Evolutionary conservation across 306 rosid species (phyloP), one percentile per base, ranked within the genome.

Genomic region (Sophora flavescens): DNA sequence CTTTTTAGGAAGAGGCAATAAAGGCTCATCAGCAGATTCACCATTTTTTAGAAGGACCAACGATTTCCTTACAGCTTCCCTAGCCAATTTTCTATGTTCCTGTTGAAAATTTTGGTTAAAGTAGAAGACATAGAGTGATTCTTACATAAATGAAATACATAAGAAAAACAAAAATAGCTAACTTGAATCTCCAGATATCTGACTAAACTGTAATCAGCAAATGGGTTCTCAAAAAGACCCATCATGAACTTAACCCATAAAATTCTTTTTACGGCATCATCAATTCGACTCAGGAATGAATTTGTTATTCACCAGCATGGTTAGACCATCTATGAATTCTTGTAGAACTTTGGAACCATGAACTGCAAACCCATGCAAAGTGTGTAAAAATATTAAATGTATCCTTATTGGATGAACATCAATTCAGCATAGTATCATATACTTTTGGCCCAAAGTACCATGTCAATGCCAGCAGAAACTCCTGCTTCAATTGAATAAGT

Each of bases 41-140:
- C 89, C 85, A 13, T 86, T 86, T 84, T 83, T 86, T 0, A 86
- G 76, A 63, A 86, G 83, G 72, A 86, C 89, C 45, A 83, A 14
- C 45, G 87, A 86, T 68, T 68, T 86, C 64, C 87, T 86, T 57
- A 83, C 89, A 30, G 89, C 85, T 80, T 86, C 87, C 28, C 83
- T 83, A 26, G 89, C 85, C 76, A 86, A 60, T 6, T 72, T 18
- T 68, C 85, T 83, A 3, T 86, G 89, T 41, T 83, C 78, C 89
- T 86, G 87, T 54, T 65, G 17, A 70, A 10, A 70, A 54, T 81
- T 76, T 70, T 33, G 41, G 36, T 15, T 15, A 33, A 30, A 14
- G 51, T 41, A 18, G 63, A 52, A 60, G 52, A 60, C 62, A 33
- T 14, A 30, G 9, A 36, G 32, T 65, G 38, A 33, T 66, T 79